Evolutionary conservation across 306 rosid species (phyloP).

Genomic region (Adenanthera pavonina): DNA sequence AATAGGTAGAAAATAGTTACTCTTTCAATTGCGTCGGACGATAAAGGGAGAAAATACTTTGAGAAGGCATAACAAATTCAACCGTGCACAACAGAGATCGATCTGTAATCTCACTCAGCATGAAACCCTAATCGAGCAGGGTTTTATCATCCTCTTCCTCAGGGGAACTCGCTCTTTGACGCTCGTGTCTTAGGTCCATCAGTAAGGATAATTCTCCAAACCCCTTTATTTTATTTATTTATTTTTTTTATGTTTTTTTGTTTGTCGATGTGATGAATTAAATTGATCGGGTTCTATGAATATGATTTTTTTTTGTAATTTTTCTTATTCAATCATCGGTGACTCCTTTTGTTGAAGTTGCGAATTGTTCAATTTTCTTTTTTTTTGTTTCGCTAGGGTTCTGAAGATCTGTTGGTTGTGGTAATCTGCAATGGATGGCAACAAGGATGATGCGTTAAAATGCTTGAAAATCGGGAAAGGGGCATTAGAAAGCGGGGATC

Average conservation of each 20-base stretch:
- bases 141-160: background rate
- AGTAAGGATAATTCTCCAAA: background rate
- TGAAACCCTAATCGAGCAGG: background rate
- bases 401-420: constrained; percentile 26
- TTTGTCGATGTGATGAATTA: background rate
- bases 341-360: background rate
- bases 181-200: background rate
- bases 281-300: background rate
- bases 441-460: constrained; percentile 91
- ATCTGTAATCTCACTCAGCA: background rate
- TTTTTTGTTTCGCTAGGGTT: constrained; percentile 17
- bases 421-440: constrained; percentile 73
- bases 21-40: background rate
- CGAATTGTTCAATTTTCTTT: background rate
- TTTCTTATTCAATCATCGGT: background rate
- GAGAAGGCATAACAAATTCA: background rate
- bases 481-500: constrained; percentile 77
- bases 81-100: background rate
- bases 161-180: background rate
- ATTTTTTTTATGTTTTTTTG: no score
- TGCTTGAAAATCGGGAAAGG: constrained; percentile 78
- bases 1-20: background rate
- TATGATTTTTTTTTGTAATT: background rate
- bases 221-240: no score
- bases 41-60: no score